Base-by-base conservation (phyloP, 257 asterid genomes). In the Echites panduratus region DNA sequence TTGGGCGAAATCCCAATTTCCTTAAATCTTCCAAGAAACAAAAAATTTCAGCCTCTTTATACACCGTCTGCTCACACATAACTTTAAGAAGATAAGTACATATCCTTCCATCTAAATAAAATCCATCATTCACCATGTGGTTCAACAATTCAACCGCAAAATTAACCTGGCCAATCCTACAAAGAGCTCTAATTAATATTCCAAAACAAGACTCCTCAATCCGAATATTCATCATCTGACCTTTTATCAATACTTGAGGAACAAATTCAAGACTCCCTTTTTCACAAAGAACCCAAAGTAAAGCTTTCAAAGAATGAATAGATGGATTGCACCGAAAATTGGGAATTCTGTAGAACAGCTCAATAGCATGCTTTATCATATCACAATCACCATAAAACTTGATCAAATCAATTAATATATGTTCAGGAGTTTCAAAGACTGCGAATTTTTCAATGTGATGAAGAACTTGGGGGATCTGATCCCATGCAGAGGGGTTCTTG, bases 181-280 rank as follows among this genome's bases (percentile, higher is more conserved):
- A 92, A 73, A 92, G 91, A 54, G 86, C 91, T 77, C 77, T 82
- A 76, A 90, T 86, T 75, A 92, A 76, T 70, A 90, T 80, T 73
- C 74, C 77, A 71, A 82, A 88, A 66, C 82, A 82, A 13, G 95
- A 87, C 35, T 82, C 90, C 20, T 90, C 96, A 40, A 87, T 66
- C 83, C 88, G 78, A 76, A 87, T 80, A 20, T 82, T 84, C 91
- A 85, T 82, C 66, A 13, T 78, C 75, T 70, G 84, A 70, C 85
- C 80, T 75, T 84, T 84, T 0, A 79, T 61, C 63, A 92, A 65
- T 50, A 89, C 32, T 58, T 52, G 68, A 22, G 96, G 96, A 44
- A 92, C 88, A 71, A 82, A 59, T 45, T 53, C 79, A 44, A 81
- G 75, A 50, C 87, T 86, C 56, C 43, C 73, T 77, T 75, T 76